A percentile compares a stretch with the other conserved stretches of the same genome.
These are phyloP conservation scores for Clavispora santaluciae DNA, from an alignment of 805 yeast genomes.

Conservation along the genomic window DNA sequence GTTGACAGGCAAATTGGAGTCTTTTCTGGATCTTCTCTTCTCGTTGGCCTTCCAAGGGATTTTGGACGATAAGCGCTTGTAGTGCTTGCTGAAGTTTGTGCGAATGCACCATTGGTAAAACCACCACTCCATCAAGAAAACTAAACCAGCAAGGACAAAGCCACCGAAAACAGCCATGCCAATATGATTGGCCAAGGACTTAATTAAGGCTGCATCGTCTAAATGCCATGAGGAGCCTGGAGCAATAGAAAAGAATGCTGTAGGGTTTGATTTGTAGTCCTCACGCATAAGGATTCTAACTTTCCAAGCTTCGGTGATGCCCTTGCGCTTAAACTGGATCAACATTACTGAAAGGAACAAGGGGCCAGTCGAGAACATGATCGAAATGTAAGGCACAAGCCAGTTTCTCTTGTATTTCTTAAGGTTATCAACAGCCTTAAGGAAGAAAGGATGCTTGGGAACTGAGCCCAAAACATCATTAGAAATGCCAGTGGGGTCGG, in stretches of 20 bases:
- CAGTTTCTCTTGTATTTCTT: conserved; percentile 61
- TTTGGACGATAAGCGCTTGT: conserved; percentile 10
- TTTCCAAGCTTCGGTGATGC: conserved; percentile 58
- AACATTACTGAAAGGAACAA: conserved; percentile 79
- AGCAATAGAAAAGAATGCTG: conserved; percentile 68
- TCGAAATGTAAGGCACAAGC: conserved; percentile 83
- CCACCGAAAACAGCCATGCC: conserved; percentile 69
- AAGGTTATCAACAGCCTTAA: conserved; percentile 61
- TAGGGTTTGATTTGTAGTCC: conserved; percentile 59
- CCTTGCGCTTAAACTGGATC: conserved; percentile 83
- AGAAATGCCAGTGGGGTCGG: conserved; percentile 85
- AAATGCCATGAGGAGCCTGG: conserved; percentile 92
- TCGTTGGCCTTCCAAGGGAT: conserved; percentile 13
- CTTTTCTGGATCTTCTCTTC: conserved; percentile 46
- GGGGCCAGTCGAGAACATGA: conserved; percentile 93
- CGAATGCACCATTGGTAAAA: conserved; percentile 34
- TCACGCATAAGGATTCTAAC: conserved; percentile 67
- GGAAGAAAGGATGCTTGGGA: conserved; percentile 82
- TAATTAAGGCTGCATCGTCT: conserved; percentile 78
- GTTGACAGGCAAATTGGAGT: conserved; percentile 46
- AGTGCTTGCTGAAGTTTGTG: conserved; percentile 22
- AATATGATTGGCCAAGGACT: conserved; percentile 70
- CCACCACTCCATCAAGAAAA: conserved; percentile 37
- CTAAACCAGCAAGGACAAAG: conserved; percentile 46
- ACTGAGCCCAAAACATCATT: conserved; percentile 91